A percentile compares a stretch with the other conserved stretches of the same genome.
Conservation (phyloP, 257 asterid species). For the Eucommia ulmoides region DNA sequence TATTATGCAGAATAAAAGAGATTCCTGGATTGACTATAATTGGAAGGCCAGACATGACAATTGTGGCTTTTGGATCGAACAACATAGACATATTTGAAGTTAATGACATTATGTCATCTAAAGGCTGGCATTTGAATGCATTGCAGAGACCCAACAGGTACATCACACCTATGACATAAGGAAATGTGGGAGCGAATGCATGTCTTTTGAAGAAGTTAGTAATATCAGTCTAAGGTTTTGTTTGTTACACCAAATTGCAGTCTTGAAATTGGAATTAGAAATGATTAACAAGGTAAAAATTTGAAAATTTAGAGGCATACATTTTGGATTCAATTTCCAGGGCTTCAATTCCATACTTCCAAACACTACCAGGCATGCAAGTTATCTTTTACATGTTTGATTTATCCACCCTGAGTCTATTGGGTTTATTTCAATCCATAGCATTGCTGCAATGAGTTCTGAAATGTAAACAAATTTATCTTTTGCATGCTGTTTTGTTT, state of each 20-base stretch:
- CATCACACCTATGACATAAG: too few species aligned
- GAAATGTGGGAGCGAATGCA: too few species aligned
- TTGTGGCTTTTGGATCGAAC: constrained; percentile 90
- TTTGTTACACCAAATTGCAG: too few species aligned
- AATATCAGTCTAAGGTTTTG: too few species aligned
- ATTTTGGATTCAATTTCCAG: too few species aligned
- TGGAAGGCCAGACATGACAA: constrained; percentile 96
- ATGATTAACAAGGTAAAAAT: too few species aligned
- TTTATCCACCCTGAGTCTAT: background rate
- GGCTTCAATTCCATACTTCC: background rate
- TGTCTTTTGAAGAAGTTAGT: too few species aligned
- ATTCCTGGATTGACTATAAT: constrained; percentile 57
- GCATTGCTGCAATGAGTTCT: background rate
- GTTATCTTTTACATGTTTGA: too few species aligned
- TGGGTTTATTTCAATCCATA: background rate
- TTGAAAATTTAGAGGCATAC: too few species aligned
- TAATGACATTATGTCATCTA: constrained; percentile 74
- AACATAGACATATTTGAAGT: constrained; percentile 82
- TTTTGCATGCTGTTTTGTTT: background rate
- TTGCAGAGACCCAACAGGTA: constrained; percentile 97
- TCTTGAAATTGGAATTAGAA: too few species aligned
- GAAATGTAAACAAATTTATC: background rate
- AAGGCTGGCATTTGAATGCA: constrained; percentile 97
- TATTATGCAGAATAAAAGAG: constrained; percentile 45
- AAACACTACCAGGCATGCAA: background rate